Percentiles rank a stretch among this genome's conserved stretches.
Evolutionary conservation across 1,139 yeast species (phyloP).

Genomic region (Nematodospora anomalae): DNA sequence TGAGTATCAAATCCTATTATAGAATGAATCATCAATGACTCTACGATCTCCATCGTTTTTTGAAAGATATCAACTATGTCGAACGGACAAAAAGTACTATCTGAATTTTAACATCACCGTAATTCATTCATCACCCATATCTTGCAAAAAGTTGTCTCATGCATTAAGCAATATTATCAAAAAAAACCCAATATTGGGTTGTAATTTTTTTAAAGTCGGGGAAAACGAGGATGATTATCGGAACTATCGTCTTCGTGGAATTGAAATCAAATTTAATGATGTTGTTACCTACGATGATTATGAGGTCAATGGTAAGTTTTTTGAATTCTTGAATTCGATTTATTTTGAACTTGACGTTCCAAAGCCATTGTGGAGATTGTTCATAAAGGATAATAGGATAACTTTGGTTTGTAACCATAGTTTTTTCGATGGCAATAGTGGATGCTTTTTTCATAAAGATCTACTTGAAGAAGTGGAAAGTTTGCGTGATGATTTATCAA

Average conservation of each 20-base stretch:
- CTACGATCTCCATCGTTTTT: slow-evolving; percentile 16
- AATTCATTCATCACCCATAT: slow-evolving; percentile 21
- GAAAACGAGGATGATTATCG: slow-evolving; percentile 16
- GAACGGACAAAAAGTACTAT: slow-evolving; percentile 24
- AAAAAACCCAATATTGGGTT: slow-evolving; percentile 23
- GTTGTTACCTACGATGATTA: slow-evolving; percentile 21
- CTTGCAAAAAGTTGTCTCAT: slow-evolving; percentile 22
- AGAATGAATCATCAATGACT: background rate
- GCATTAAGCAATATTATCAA: slow-evolving; percentile 24
- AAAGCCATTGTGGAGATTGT: slow-evolving; percentile 33
- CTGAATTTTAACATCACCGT: slow-evolving; percentile 32
- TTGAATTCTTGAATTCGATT: slow-evolving; percentile 19
- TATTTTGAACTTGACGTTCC: slow-evolving; percentile 18
- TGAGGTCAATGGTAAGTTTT: slow-evolving; percentile 18
- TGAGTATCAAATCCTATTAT: too few relatives aligned
- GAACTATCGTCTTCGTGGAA: slow-evolving; percentile 19
- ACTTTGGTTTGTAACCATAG: slow-evolving; percentile 34
- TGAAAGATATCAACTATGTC: slow-evolving; percentile 28
- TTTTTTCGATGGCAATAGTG: slow-evolving; percentile 38
- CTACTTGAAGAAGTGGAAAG: slow-evolving; percentile 16
- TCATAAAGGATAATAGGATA: slow-evolving; percentile 23
- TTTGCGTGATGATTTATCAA: slow-evolving; percentile 4
- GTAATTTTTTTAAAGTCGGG: slow-evolving; percentile 20
- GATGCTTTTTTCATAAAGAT: slow-evolving; percentile 30
- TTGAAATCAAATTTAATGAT: slow-evolving; percentile 26